Conservation (phyloP, 768 basidiomycete species). For the Tulasnella sp. region DNA sequence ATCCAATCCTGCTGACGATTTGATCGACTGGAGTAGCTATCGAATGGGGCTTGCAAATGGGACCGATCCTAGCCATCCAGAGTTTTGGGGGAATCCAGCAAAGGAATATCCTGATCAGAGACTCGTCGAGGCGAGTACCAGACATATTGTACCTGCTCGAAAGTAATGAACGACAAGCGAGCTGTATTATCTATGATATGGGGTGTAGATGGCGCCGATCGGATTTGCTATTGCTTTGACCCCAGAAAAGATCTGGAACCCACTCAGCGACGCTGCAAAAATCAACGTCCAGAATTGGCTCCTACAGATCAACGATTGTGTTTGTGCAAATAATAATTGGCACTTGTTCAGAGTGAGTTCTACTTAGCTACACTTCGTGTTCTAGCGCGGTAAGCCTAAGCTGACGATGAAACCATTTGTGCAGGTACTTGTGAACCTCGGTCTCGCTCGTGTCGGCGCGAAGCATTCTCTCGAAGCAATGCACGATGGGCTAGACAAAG, state of each 20-base stretch:
- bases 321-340: conserved; percentile 6
- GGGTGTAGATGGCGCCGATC: conserved; percentile 52
- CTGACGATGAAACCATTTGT: not conserved
- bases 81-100: conserved; percentile 54
- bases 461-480: conserved; percentile 46
- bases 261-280: conserved; percentile 42
- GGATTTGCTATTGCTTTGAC: conserved; percentile 61
- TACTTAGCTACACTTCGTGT: too few relatives aligned
- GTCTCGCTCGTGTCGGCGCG: conserved; percentile 51
- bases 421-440: conserved; percentile 65
- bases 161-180: not conserved
- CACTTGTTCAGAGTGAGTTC: conserved; percentile 9
- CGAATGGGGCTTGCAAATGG: conserved; percentile 53
- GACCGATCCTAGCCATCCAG: conserved; percentile 51
- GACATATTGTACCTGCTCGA: too few relatives aligned
- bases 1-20: conserved; percentile 49
- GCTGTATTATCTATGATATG: not conserved
- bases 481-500: conserved; percentile 61
- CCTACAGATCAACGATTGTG: conserved; percentile 53
- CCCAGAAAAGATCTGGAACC: conserved; percentile 56
- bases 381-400: too few relatives aligned
- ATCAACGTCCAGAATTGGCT: conserved; percentile 54
- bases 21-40: conserved; percentile 44
- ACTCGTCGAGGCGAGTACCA: conserved; percentile 47
- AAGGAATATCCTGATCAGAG: conserved; percentile 66